Conservation (phyloP, 2,329 filamentous ascomycete species). For the Colletotrichum acutatum region DNA sequence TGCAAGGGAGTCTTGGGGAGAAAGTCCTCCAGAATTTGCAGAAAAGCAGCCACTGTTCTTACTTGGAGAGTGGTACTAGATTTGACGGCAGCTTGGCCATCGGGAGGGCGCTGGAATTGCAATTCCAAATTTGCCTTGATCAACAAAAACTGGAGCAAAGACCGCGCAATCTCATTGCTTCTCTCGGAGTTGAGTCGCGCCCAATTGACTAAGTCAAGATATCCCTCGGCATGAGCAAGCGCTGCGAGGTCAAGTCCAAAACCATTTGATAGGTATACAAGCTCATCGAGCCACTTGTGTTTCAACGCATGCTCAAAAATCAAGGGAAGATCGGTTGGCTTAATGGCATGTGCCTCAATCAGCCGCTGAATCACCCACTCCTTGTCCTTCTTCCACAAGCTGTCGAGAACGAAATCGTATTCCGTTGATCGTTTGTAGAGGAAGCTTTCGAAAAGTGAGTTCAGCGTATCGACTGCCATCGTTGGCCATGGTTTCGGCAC, state of each 20-base stretch:
- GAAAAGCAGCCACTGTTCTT: conserved; percentile 83
- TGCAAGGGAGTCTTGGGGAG: conserved; percentile 67
- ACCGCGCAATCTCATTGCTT: conserved; percentile 73
- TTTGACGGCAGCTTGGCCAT: conserved; percentile 64
- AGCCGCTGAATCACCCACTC: conserved; percentile 87
- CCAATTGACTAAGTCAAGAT: conserved; percentile 86
- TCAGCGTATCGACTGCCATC: conserved; percentile 79
- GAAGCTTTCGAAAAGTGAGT: conserved; percentile 84
- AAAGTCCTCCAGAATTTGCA: conserved; percentile 82
- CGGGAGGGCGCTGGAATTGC: conserved; percentile 76
- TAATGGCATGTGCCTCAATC: conserved; percentile 80
- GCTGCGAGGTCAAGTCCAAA: conserved; percentile 90
- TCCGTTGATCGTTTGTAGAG: conserved; percentile 81
- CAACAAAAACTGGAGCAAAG: conserved; percentile 82
- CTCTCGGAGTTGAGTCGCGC: conserved; percentile 76
- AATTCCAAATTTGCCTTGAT: conserved; percentile 88
- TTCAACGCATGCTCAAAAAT: conserved; percentile 75
- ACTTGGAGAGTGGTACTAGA: conserved; percentile 82
- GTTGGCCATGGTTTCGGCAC: conserved; percentile 81
- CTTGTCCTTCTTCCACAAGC: conserved; percentile 90
- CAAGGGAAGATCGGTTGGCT: conserved; percentile 62
- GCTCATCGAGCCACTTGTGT: conserved; percentile 84
- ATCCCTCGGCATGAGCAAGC: conserved; percentile 81
- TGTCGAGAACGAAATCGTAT: conserved; percentile 89
- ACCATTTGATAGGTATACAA: conserved; percentile 82